Conservation (phyloP, 2,329 filamentous ascomycete species). For the Beauveria pseudobassiana region DNA sequence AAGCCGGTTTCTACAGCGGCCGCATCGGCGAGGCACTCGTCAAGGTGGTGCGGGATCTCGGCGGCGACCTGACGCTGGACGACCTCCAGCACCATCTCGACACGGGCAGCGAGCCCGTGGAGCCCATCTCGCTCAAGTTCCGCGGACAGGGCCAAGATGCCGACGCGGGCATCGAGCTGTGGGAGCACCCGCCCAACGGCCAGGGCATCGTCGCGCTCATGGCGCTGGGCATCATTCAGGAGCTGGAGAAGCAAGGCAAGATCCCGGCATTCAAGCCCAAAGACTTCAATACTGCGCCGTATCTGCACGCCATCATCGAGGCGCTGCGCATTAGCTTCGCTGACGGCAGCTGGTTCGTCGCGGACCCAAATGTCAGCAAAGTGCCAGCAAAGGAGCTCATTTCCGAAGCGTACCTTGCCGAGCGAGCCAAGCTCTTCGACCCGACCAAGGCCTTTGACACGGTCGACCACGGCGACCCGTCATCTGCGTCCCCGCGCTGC, state of each 20-base stretch:
- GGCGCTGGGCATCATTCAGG: constrained; percentile 84
- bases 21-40: constrained; percentile 74
- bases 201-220: constrained; percentile 94
- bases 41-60: constrained; percentile 66
- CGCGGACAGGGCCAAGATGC: constrained; percentile 47
- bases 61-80: constrained; percentile 69
- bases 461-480: constrained; percentile 55
- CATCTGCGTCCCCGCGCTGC: constrained; percentile 59
- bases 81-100: constrained; percentile 72
- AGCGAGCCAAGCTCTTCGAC: constrained; percentile 55
- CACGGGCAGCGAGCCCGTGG: constrained; percentile 64
- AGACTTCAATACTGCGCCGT: constrained; percentile 76
- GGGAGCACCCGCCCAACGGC: constrained; percentile 95
- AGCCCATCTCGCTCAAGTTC: constrained; percentile 78
- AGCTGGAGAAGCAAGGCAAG: constrained; percentile 67
- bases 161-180: constrained; percentile 59
- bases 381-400: constrained; percentile 67
- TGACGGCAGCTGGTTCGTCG: constrained; percentile 83
- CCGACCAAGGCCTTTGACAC: constrained; percentile 50
- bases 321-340: constrained; percentile 82
- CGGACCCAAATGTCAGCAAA: constrained; percentile 66
- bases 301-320: constrained; percentile 84
- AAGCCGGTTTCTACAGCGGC: constrained; percentile 85
- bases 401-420: constrained; percentile 64
- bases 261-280: constrained; percentile 62